Base-by-base conservation (phyloP, 768 basidiomycete genomes). In the Suillus subluteus region DNA sequence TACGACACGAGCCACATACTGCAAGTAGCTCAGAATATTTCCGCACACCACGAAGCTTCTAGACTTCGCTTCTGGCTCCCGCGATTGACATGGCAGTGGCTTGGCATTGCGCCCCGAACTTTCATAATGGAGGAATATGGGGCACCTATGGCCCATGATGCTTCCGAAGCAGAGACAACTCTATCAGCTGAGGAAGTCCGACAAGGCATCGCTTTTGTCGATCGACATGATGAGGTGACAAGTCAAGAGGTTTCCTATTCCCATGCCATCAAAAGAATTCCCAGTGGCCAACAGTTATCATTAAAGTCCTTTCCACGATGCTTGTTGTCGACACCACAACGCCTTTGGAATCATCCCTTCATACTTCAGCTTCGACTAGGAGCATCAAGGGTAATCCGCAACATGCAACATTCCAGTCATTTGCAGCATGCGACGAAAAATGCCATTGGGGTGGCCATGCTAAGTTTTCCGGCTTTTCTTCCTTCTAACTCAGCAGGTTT, bases 391-490 rank as follows among this genome's bases (percentile, higher is more conserved):
- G 58, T 73, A 38, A 46, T 77, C 26, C 72, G 77, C 40, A 64
- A 74, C 13, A 58, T 78, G 37, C 68, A 77, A 65, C 80, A 80
- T 69, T 85, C 84, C 16, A 74, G 76, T 23, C 82, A 84, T 69
- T 67, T 84, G 38, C 73, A 75, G 40, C 84, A 85, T 71, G 83
- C 82, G 1, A 54, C 81, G 35, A 85, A 86, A 69, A 83, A 82
- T 67, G 80, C 81, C 13, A 73, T 75, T 4, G 83, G 84, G 6
- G 80, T 85, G 8, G 75, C 79, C 13, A 63, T 82, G 35, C 66
- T 86, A 35, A 78, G 76, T 37, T 73, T 82, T 41, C 82, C 83
- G 3, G 82, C 81, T 7, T 86, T 84, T 69, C 63, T 84, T 52
- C 78, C 83, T 9, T 65, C 65, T 16, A 69, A 70, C 30, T 76